Base-by-base conservation (phyloP, 768 basidiomycete species). In the Hygrophoropsis aurantiaca region DNA sequence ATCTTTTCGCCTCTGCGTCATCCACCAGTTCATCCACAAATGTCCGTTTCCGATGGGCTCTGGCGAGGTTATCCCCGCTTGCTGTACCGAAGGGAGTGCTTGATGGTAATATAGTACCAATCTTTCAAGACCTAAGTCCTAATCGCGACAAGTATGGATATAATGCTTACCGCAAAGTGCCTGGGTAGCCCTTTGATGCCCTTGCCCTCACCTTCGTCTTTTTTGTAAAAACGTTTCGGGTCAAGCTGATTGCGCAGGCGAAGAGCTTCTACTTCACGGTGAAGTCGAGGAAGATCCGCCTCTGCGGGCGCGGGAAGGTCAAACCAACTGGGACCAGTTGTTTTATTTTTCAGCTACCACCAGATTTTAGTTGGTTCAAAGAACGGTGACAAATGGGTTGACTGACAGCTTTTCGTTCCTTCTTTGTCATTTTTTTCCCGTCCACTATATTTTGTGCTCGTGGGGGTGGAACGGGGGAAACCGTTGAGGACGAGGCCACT, bases 221-320 rank as follows among this genome's bases (percentile, higher is more conserved):
- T 93, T 51, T 82, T 74, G 68, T 94, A 90, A 69, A 94, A 94
- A 18, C 90, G 79, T 63, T 95, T 97, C 15, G 92, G 92, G 58
- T 97, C 94, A 16, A 97, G 77, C 47, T 91, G 86, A 60, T 92
- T 92, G 41, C 86, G 81, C 39, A 97, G 71, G 24, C 91, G 85
- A 46, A 94, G 72, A 0, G 94, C 87, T 61, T 94, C 89, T 10
- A 92, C 85, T 70, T 97, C 92, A 42, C 87, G 85, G 57, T 92
- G 70, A 33, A 94, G 66, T 30, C 82, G 77, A 27, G 90, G 88
- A 13, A 90, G 72, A 50, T 93, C 90, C 11, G 86, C 81, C 56
- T 88, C 87, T 11, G 80, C 66, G 18, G 92, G 91, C 15, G 87
- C 85, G 16, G 92, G 90, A 45, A 94, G 75, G 64, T 94, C 88